Percentiles rank a stretch among this genome's conserved stretches.
phyloP scores from a whole-genome alignment of 1,284 basidiomycete genomes.

The Kwoniella shivajii region DNA sequence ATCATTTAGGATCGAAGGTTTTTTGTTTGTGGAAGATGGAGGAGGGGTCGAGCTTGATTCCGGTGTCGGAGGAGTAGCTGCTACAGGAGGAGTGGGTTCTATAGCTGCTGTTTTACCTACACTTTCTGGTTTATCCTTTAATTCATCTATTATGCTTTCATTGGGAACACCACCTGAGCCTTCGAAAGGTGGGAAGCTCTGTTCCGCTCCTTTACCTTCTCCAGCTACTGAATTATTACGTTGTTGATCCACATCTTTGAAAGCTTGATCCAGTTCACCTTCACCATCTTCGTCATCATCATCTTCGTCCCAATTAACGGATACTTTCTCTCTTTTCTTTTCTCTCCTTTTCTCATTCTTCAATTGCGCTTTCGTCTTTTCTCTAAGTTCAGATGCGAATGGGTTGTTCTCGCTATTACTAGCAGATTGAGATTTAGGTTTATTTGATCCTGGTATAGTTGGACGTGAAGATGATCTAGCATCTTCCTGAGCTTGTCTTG shows the following conservation, averaged over 20 bases:
- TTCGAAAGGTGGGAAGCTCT: slow-evolving; percentile 24
- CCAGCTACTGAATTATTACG: neutral
- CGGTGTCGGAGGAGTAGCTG: neutral
- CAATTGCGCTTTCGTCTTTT: slow-evolving; percentile 61
- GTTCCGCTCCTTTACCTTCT: slow-evolving; percentile 5
- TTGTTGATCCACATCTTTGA: slow-evolving; percentile 24
- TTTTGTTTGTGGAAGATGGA: neutral
- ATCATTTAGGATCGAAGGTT: slow-evolving; percentile 13
- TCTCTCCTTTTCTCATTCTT: slow-evolving; percentile 67
- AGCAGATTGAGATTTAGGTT: slow-evolving; percentile 15
- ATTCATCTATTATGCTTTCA: slow-evolving; percentile 6
- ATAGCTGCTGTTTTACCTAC: slow-evolving; percentile 7
- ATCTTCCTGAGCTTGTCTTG: slow-evolving; percentile 72
- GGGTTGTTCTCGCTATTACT: slow-evolving; percentile 18
- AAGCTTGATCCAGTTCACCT: slow-evolving; percentile 29
- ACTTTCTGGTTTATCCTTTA: slow-evolving; percentile 1
- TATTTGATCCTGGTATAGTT: slow-evolving; percentile 40
- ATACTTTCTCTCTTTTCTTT: slow-evolving; percentile 27
- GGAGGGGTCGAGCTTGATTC: slow-evolving; percentile 3
- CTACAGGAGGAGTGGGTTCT: slow-evolving; percentile 12
- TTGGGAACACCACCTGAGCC: slow-evolving; percentile 13
- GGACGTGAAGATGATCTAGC: slow-evolving; percentile 19
- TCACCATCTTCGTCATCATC: slow-evolving; percentile 29
- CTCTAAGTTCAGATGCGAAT: slow-evolving; percentile 23
- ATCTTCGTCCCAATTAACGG: slow-evolving; percentile 35